phyloP scores from a whole-genome alignment of 208 protist genomes.

The Zelonia costaricensis region DNA sequence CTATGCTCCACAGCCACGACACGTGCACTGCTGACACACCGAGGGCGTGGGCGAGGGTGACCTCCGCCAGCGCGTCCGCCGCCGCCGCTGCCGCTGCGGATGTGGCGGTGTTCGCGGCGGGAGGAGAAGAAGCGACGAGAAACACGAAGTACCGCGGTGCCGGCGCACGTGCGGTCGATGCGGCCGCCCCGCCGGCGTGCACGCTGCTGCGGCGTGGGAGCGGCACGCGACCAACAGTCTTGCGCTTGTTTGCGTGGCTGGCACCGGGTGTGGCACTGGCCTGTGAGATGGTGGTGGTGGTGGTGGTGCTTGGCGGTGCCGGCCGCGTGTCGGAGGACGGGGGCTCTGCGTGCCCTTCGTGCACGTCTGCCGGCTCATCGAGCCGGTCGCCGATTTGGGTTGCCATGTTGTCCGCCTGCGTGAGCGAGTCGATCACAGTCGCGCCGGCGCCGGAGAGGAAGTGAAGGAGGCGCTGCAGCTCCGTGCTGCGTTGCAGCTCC shows the following conservation, averaged over 20 bases:
- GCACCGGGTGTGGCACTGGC: not conserved
- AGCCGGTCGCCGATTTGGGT: constrained; percentile 13
- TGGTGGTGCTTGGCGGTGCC: not conserved
- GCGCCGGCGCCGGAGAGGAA: constrained; percentile 21
- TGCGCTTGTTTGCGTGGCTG: not conserved
- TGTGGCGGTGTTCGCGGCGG: too few relatives aligned
- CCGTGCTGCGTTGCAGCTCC: constrained; percentile 24
- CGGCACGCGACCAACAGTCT: constrained; percentile 15
- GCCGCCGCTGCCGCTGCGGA: not conserved
- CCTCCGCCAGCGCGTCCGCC: constrained; percentile 9
- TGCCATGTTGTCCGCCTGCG: constrained; percentile 21
- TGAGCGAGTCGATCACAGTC: constrained; percentile 12
- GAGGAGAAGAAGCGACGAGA: constrained; percentile 2
- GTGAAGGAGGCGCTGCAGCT: constrained; percentile 29
- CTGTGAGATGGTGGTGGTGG: not conserved
- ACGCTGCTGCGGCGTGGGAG: constrained; percentile 11
- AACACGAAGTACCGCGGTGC: constrained; percentile 17
- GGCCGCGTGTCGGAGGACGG: not conserved
- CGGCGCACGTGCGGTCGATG: not conserved
- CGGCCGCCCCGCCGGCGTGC: not conserved
- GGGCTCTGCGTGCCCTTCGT: not conserved
- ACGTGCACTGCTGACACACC: constrained; percentile 45
- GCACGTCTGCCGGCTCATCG: too few relatives aligned
- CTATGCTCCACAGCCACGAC: constrained; percentile 37
- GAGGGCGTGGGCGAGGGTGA: constrained; percentile 48